phyloP scores from a whole-genome alignment of 1,139 yeast species.

The Debaryomyces sp. region DNA sequence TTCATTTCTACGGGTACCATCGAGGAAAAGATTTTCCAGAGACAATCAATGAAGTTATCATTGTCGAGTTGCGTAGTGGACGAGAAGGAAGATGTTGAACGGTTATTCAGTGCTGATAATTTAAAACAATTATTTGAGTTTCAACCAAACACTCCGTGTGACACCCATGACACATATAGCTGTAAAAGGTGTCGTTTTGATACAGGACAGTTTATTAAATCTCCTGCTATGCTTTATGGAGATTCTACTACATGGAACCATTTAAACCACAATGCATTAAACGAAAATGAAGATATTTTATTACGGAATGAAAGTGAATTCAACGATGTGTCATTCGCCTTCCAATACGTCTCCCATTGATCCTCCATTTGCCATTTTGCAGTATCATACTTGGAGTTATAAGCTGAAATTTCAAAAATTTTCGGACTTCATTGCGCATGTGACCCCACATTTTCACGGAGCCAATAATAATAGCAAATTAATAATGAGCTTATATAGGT shows the following conservation, averaged over 20 bases:
- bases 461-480: constrained; percentile 4
- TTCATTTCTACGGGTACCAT: constrained; percentile 94
- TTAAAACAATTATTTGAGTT: constrained; percentile 75
- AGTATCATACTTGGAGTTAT: neutral
- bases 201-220: constrained; percentile 58
- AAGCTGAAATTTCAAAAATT: neutral
- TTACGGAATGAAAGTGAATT: constrained; percentile 71
- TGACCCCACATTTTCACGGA: neutral
- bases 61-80: constrained; percentile 96
- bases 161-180: constrained; percentile 90
- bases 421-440: neutral
- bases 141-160: constrained; percentile 70
- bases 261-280: constrained; percentile 62
- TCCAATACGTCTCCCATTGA: constrained; percentile 87
- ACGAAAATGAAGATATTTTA: constrained; percentile 71
- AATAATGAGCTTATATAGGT: neutral
- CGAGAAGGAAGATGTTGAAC: constrained; percentile 92
- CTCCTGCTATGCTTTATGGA: constrained; percentile 94
- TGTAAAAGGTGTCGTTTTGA: constrained; percentile 77
- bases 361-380: neutral
- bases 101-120: constrained; percentile 83
- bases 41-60: constrained; percentile 95
- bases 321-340: constrained; percentile 79
- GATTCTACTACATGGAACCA: constrained; percentile 99
- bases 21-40: constrained; percentile 93